Percentiles rank a stretch among this genome's conserved stretches.
phyloP scores from a whole-genome alignment of 2,329 filamentous ascomycete genomes.

The Fusarium robinianum region DNA sequence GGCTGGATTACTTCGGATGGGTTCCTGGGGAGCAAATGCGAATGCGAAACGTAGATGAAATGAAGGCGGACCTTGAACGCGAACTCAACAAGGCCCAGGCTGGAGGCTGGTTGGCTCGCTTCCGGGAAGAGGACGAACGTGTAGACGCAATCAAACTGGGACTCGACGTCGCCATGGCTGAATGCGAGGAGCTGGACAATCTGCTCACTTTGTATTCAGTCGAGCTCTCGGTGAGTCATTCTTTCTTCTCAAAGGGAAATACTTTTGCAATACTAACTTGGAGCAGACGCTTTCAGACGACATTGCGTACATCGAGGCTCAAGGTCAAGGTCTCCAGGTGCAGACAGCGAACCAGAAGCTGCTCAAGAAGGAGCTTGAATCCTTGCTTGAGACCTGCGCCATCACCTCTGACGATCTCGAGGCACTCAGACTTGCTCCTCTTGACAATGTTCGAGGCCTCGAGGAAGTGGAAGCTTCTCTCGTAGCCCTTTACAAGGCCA shows the following conservation, averaged over 20 bases:
- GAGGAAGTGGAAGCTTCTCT: constrained; percentile 78
- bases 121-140: constrained; percentile 85
- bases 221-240: constrained; percentile 76
- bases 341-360: constrained; percentile 97
- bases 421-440: constrained; percentile 71
- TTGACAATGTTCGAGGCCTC: constrained; percentile 72
- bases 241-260: background rate
- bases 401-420: constrained; percentile 78
- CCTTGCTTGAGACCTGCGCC: constrained; percentile 86
- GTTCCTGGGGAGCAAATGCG: constrained; percentile 75
- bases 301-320: constrained; percentile 95
- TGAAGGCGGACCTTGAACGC: constrained; percentile 81
- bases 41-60: constrained; percentile 73
- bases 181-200: constrained; percentile 96
- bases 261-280: constrained; percentile 17
- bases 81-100: constrained; percentile 91
- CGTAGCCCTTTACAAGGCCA: constrained; percentile 84
- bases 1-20: constrained; percentile 89
- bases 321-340: constrained; percentile 94
- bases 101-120: constrained; percentile 85
- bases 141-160: constrained; percentile 84
- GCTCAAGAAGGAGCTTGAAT: constrained; percentile 85
- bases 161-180: constrained; percentile 86
- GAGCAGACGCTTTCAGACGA: constrained; percentile 87
- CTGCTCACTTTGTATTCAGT: constrained; percentile 92